Base-by-base conservation (phyloP, 1,284 basidiomycete species). In the Leccinum insigne region DNA sequence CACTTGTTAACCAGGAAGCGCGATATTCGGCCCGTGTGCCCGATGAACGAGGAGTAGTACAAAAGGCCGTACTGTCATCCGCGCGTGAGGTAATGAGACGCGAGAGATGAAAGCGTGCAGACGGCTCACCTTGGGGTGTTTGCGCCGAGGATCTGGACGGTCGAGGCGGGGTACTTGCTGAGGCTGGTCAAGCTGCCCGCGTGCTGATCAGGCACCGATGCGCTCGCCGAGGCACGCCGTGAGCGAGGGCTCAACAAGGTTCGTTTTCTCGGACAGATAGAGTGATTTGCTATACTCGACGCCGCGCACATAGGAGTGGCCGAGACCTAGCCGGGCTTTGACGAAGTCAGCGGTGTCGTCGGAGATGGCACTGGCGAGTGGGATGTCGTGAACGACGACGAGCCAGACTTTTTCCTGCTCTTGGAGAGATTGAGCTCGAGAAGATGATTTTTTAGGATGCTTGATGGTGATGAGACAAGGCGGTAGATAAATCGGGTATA, bases 1-100 rank as follows among this genome's bases (percentile, higher is more conserved):
- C 96, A 98, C 82, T 99, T 99, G 87, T 99, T 99, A 61, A 97
- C 98, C 42, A 99, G 85, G 87, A 98, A 98, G 52, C 96, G 91
- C 11, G 96, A 98, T 79, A 99, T 99, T 67, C 98, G 91, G 44
- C 97, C 97, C 85, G 99, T 99, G 85, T 96, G 91, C 23, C 96
- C 95, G 75, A 99, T 99, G 83, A 96, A 99, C 18, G 94, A 88
- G 16, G 94, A 95, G 80, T 97, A 94, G 79, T 96, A 97, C 72
- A 98, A 86, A 59, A 97, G 86, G 75, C 95, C 95, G 75, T 97
- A 97, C 93, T 95, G 32, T 3, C 6, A n/a, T 18, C 47, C 40
- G 60, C 16, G 58, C 8, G 44, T 18, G 16, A 52, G 52, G 40
- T 47, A 21, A 58, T 8, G 32, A 58, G 57, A 14, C 10, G 29